These are phyloP conservation scores for Candida endomychidarum DNA, from an alignment of 805 yeast species.

Conservation along the genomic window DNA sequence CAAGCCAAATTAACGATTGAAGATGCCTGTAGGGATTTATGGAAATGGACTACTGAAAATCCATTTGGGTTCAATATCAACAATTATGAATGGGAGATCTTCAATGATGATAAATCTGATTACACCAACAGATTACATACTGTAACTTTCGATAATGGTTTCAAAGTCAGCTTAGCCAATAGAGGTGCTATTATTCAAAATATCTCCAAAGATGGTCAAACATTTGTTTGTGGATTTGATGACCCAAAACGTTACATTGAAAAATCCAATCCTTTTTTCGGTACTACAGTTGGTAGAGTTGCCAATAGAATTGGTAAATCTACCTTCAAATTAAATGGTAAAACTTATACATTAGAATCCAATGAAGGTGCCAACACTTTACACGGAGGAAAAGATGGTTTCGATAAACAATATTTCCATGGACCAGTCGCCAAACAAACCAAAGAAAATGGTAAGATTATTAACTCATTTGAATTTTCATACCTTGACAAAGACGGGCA, in stretches of 20 bases:
- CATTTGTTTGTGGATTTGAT: slow-evolving; percentile 41
- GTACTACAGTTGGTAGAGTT: slow-evolving; percentile 64
- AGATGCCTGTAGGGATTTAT: slow-evolving; percentile 67
- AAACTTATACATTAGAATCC: slow-evolving; percentile 38
- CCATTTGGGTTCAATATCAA: slow-evolving; percentile 56
- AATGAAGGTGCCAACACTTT: slow-evolving; percentile 45
- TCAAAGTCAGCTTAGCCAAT: slow-evolving; percentile 45
- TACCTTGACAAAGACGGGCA: slow-evolving; percentile 46
- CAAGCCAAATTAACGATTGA: slow-evolving; percentile 52
- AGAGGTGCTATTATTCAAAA: slow-evolving; percentile 53
- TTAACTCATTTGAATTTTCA: slow-evolving; percentile 31
- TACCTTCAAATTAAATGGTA: slow-evolving; percentile 39
- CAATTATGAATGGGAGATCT: slow-evolving; percentile 33
- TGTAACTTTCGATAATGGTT: slow-evolving; percentile 26
- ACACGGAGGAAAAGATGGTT: slow-evolving; percentile 58
- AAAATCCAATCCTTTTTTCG: slow-evolving; percentile 50
- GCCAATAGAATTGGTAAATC: slow-evolving; percentile 60
- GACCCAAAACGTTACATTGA: slow-evolving; percentile 29
- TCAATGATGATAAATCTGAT: slow-evolving; percentile 20
- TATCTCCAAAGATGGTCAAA: slow-evolving; percentile 36
- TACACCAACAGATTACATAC: slow-evolving; percentile 38
- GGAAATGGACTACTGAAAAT: slow-evolving; percentile 74
- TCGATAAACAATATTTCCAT: slow-evolving; percentile 47
- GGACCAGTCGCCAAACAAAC: slow-evolving; percentile 52
- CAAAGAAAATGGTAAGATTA: slow-evolving; percentile 27